phyloP scores from a whole-genome alignment of 345 rosid species.

The Salix dunnii region DNA sequence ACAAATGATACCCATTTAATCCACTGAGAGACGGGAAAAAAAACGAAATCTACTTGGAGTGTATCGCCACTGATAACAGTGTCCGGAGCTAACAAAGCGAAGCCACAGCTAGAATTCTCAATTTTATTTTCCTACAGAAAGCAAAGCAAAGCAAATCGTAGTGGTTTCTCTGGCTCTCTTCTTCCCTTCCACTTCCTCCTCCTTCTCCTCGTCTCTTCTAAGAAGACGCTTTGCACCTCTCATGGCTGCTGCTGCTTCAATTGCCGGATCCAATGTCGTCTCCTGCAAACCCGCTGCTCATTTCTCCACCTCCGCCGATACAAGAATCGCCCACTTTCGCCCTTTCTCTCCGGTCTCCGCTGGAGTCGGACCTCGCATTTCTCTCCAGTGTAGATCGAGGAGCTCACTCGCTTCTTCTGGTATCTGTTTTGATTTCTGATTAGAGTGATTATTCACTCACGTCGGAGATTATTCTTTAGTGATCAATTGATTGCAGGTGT shows the following conservation, averaged over 20 bases:
- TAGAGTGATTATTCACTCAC: not conserved
- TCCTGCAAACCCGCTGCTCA: slow-evolving; percentile 41
- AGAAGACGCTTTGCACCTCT: slow-evolving; percentile 28
- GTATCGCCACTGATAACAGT: slow-evolving; percentile 27
- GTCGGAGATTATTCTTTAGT: not conserved
- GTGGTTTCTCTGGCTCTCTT: slow-evolving; percentile 35
- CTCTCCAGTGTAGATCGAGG: slow-evolving; percentile 41
- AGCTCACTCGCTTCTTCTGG: slow-evolving; percentile 52
- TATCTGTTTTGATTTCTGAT: slow-evolving; percentile 15
- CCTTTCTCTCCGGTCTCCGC: slow-evolving; percentile 46
- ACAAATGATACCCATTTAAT: not conserved
- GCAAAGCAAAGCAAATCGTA: not conserved
- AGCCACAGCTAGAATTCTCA: not conserved
- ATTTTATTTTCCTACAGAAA: slow-evolving; percentile 6
- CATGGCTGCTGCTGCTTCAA: slow-evolving; percentile 47
- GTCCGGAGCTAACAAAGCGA: slow-evolving; percentile 42
- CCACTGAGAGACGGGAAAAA: not conserved
- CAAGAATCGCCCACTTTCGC: slow-evolving; percentile 35
- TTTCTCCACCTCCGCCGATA: slow-evolving; percentile 23
- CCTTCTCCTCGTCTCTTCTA: slow-evolving; percentile 11
- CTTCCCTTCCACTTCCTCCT: slow-evolving; percentile 16
- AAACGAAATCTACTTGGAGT: slow-evolving; percentile 15
- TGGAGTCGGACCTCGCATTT: slow-evolving; percentile 29
- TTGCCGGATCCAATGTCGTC: slow-evolving; percentile 49
- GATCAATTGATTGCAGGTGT: slow-evolving; percentile 31